Conservation (phyloP, 331 rosid species). For the Telfairia occidentalis region DNA sequence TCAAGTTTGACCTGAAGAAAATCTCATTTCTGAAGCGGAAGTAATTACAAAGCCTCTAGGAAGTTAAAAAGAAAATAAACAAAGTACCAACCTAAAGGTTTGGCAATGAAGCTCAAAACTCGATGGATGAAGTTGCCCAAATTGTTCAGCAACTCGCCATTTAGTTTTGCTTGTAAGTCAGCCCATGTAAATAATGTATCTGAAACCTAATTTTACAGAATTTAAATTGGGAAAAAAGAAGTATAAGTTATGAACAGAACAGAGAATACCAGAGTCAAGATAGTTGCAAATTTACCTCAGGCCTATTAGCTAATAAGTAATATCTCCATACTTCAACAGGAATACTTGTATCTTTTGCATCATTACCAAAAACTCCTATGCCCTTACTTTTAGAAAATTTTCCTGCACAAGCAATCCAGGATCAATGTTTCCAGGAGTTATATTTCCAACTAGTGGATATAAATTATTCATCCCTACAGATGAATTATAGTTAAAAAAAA, state of each 20-base stretch:
- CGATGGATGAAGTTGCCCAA: conserved; percentile 89
- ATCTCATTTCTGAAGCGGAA: not conserved
- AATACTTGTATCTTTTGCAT: conserved; percentile 80
- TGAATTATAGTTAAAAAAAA: not conserved
- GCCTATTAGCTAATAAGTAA: conserved; percentile 84
- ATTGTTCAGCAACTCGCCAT: conserved; percentile 72
- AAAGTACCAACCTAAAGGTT: conserved; percentile 76
- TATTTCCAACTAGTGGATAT: not conserved
- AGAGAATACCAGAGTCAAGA: not conserved
- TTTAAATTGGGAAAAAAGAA: conserved; percentile 16
- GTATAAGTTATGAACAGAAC: not conserved
- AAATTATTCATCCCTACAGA: not conserved
- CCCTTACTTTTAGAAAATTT: conserved; percentile 97
- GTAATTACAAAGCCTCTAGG: not conserved
- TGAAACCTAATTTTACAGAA: conserved; percentile 46
- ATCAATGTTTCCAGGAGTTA: not conserved
- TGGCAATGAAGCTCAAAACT: conserved; percentile 90
- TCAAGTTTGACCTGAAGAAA: not conserved
- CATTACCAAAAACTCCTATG: conserved; percentile 84
- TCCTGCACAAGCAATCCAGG: conserved; percentile 33
- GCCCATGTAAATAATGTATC: conserved; percentile 87
- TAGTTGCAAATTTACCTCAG: conserved; percentile 51
- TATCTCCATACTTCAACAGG: conserved; percentile 98
- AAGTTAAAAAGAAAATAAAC: not conserved
- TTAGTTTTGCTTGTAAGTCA: conserved; percentile 87